phyloP scores from a whole-genome alignment of 768 basidiomycete species.

The Sarcodon sp. region DNA sequence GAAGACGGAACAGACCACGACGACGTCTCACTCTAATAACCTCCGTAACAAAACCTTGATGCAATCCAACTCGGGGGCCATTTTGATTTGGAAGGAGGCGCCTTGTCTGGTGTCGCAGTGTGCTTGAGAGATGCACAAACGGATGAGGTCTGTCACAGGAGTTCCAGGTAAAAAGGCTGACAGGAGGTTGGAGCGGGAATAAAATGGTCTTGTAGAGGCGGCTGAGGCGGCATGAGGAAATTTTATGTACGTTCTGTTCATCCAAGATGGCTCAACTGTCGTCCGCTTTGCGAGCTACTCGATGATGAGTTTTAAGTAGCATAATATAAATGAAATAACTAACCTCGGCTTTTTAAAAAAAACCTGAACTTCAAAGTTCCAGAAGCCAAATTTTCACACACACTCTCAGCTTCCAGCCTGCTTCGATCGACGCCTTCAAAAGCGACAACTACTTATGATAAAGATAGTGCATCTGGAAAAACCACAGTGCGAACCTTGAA shows the following conservation, averaged over 20 bases:
- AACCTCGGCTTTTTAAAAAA: slow-evolving; percentile 55
- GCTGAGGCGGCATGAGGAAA: slow-evolving; percentile 18
- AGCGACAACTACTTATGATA: too few species aligned
- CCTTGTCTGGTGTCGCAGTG: slow-evolving; percentile 42
- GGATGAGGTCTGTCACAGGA: slow-evolving; percentile 30
- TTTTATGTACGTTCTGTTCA: not conserved
- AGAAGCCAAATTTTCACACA: slow-evolving; percentile 43
- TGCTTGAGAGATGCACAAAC: slow-evolving; percentile 59
- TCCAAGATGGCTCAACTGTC: too few species aligned
- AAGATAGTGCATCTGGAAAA: too few species aligned
- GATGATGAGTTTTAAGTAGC: not conserved
- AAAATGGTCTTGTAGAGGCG: slow-evolving; percentile 19
- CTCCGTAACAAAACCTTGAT: too few species aligned
- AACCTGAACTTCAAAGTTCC: slow-evolving; percentile 50
- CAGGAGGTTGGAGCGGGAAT: not conserved
- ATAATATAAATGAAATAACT: slow-evolving; percentile 6
- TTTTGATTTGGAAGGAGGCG: slow-evolving; percentile 20
- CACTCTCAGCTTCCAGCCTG: slow-evolving; percentile 27
- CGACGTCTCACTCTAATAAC: too few species aligned
- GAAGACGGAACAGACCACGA: too few species aligned
- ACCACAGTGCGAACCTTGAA: too few species aligned
- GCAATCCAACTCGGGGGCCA: too few species aligned
- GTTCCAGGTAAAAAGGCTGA: slow-evolving; percentile 8
- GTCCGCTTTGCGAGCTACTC: slow-evolving; percentile 2
- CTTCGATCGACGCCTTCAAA: slow-evolving; percentile 23